Evolutionary conservation across 345 rosid species (phyloP), one percentile per base, ranked within the genome.

Genomic region (Adansonia digitata): DNA sequence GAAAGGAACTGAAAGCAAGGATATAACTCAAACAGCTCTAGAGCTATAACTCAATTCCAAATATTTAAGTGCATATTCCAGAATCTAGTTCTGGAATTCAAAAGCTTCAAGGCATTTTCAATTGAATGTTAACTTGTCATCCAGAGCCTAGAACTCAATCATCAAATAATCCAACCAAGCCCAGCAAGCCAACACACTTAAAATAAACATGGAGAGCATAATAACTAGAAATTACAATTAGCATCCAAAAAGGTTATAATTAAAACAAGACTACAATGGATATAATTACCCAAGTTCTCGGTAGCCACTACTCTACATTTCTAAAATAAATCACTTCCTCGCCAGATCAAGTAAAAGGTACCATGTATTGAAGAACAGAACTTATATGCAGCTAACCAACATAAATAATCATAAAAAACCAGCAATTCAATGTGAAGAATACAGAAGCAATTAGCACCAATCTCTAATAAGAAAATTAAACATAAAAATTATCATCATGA

Each of bases 401-500:
- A n/a, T 18, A n/a, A n/a, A 29, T 18, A 34, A 51, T 20, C 11
- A 69, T 9, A 53, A 29, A 10, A 18, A 17, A 56, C 3, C 20
- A 29, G 27, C n/a, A 45, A 60, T 0, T 45, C 14, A 60, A 27
- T 63, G 26, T 51, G 59, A 59, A 27, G 20, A 27, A 59, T 12
- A 26, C 37, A 34, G 39, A 31, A 5, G 10, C 62, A 51, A 40
- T 45, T 17, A 9, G 17, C 66, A 69, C 18, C 34, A 62, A 18
- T 35, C 46, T 18, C 39, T 51, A 76, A 79, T 26, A 56, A 78
- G 61, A 29, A 64, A 39, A 39, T 64, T 64, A 35, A 80, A 42
- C 45, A 70, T 48, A 75, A 27, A 70, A 20, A 40, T 63, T 64
- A 71, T 53, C 74, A 60, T n/a, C 59, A 63, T 2, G 17, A 43